A percentile compares a stretch with the other conserved stretches of the same genome.
Evolutionary conservation across 129 eudicot genomes (phyloP).

Genomic region (Lonicera japonica): DNA sequence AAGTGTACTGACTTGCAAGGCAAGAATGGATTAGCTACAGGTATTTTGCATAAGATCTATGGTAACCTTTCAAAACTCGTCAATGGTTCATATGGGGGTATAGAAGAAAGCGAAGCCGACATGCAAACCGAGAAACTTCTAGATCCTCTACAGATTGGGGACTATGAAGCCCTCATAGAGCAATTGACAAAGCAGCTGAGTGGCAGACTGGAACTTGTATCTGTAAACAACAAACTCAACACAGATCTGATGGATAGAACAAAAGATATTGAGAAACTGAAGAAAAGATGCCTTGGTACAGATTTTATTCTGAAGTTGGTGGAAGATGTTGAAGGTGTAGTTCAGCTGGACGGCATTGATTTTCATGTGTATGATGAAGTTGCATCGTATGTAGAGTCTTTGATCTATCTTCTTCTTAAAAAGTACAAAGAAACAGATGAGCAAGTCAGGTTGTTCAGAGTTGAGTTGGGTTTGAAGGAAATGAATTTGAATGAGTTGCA

Average conservation of each 20-base stretch:
- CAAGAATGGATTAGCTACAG: slow-evolving; percentile 34
- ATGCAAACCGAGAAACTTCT: slow-evolving; percentile 19
- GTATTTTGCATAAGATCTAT: slow-evolving; percentile 45
- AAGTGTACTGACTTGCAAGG: slow-evolving; percentile 40
- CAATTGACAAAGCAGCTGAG: slow-evolving; percentile 33
- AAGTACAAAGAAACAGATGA: slow-evolving; percentile 38
- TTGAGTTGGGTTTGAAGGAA: slow-evolving; percentile 22
- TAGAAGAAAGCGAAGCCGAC: slow-evolving; percentile 36
- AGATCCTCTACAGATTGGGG: slow-evolving; percentile 45
- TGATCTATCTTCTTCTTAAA: slow-evolving; percentile 40
- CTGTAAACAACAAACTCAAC: slow-evolving; percentile 38
- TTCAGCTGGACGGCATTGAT: slow-evolving; percentile 31
- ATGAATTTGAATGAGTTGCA: slow-evolving; percentile 46
- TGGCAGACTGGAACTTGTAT: slow-evolving; percentile 48
- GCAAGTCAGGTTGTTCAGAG: slow-evolving; percentile 16
- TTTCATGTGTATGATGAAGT: slow-evolving; percentile 38
- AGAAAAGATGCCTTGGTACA: slow-evolving; percentile 28
- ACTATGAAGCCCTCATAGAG: slow-evolving; percentile 36
- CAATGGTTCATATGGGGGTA: slow-evolving; percentile 22
- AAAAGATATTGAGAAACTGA: slow-evolving; percentile 48
- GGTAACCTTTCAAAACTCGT: slow-evolving; percentile 54
- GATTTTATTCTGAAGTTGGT: slow-evolving; percentile 41
- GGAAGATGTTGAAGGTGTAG: slow-evolving; percentile 39
- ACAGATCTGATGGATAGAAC: slow-evolving; percentile 45
- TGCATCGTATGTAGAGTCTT: slow-evolving; percentile 40